Evolutionary conservation across 2,329 filamentous ascomycete genomes (phyloP), one percentile per base, ranked within the genome.

Genomic region (Phyllosticta capitalensis): DNA sequence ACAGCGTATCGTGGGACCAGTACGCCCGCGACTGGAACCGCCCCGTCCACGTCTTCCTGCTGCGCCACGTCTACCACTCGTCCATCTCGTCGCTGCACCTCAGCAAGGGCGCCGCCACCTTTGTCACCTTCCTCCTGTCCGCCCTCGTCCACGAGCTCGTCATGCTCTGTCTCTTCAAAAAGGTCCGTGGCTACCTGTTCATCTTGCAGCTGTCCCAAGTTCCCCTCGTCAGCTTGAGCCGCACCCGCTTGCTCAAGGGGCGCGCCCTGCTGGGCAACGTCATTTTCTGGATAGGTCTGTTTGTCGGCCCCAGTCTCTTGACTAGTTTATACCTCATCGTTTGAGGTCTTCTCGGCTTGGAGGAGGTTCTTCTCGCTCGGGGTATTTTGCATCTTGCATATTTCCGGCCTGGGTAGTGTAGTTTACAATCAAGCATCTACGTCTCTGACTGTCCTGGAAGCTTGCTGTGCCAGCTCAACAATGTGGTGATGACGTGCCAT

Each of bases 141-240:
- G 86, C 87, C 0, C 80, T 85, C 63, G 79, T 89, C 20, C 87
- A 91, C 67, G 88, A 92, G 71, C 75, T 91, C 52, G 81, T 90
- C 67, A 91, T 91, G 88, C 87, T 86, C 77, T 88, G 88, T 64
- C 78, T 92, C 33, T 92, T 92, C 71, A 87, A 86, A 71, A 90
- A 90, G 72, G 78, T 91, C 9, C 77, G 88, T 48, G 88, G 88
- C 0, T 91, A 91, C 66, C 72, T 91, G 52, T 80, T 91, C 21
- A 74, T 83, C n/a, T 72, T 88, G 66, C 88, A 92, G 70, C 84
- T 92, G 81, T 79, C 79, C 63, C 88, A 92, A 72, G 71, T 92
- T 52, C 88, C 88, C 33, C 73, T 92, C 14, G 86, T 89, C 2
- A 78, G 77, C 30, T 68, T 92, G 52, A 87, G 84, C 65, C 79